Conservation (phyloP, 1,284 basidiomycete genomes). For the Malassezia nana region DNA sequence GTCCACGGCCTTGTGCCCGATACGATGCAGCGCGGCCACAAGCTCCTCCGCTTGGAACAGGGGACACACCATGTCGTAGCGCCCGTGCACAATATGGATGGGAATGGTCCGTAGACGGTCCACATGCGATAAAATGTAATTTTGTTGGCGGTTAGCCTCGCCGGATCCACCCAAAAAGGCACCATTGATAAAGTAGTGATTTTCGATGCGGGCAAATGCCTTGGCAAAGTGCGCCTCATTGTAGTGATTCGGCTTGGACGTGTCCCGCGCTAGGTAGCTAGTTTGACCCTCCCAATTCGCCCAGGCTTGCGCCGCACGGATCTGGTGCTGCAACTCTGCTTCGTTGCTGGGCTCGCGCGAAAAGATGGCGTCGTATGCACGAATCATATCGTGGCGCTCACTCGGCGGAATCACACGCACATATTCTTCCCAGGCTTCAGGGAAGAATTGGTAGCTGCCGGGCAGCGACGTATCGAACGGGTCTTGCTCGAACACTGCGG, state of each 20-base stretch:
- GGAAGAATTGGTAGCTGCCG: slow-evolving; percentile 51
- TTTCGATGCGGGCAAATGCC: slow-evolving; percentile 73
- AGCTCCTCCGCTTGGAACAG: slow-evolving; percentile 7
- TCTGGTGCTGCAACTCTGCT: slow-evolving; percentile 40
- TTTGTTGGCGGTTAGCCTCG: slow-evolving; percentile 73
- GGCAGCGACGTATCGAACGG: slow-evolving; percentile 32
- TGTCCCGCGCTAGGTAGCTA: slow-evolving; percentile 35
- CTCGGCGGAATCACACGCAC: slow-evolving; percentile 66
- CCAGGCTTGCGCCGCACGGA: slow-evolving; percentile 74
- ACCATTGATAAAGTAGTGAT: slow-evolving; percentile 68
- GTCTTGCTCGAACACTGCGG: not conserved
- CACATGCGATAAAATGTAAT: slow-evolving; percentile 51
- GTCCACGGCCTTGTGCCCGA: not conserved
- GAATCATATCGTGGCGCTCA: slow-evolving; percentile 67
- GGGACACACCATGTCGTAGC: slow-evolving; percentile 11
- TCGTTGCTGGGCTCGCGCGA: slow-evolving; percentile 59
- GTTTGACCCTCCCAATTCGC: slow-evolving; percentile 44
- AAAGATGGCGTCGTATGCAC: slow-evolving; percentile 72
- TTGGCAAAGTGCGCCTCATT: slow-evolving; percentile 50
- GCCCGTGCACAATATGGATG: slow-evolving; percentile 70
- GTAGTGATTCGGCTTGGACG: slow-evolving; percentile 1
- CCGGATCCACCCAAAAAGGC: slow-evolving; percentile 77
- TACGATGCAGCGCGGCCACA: not conserved
- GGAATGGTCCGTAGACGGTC: slow-evolving; percentile 51
- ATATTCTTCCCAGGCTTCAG: slow-evolving; percentile 53